Evolutionary conservation across 306 rosid genomes (phyloP), one percentile per base, ranked within the genome.

Genomic region (Abrus precatorius): DNA sequence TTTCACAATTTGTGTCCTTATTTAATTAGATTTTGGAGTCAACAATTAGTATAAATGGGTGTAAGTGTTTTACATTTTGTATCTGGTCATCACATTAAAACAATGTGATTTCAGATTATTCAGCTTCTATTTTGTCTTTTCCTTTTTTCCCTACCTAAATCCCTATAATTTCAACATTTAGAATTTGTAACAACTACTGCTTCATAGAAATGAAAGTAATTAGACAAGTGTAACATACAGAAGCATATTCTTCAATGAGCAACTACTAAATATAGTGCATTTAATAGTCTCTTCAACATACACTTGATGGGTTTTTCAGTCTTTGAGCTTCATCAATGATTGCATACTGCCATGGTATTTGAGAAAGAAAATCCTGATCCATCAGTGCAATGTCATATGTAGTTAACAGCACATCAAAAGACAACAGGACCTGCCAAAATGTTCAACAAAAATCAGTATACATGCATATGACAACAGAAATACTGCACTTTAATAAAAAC

Each of bases 301-400:
- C 99, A 82, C 97, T 95, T 77, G 92, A 88, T 28, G 97, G 92
- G 77, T 95, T 95, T 80, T 95, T 95, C 71, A 95, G 99, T 86
- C 99, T 79, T 78, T 95, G 99, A 75, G 99, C 97, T 89, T 95
- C 99, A 84, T 95, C 97, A 79, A 95, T 89, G 82, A 95, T 85
- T 72, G 95, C 90, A 84, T 88, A 90, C 55, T 89, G 87, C 99
- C 99, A 95, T n/a, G 97, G 90, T 87, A 93, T 89, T 85, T 93
- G 99, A 89, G 94, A 90, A 79, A 95, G 97, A 77, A 95, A 93
- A 86, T 95, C 99, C 81, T 93, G 94, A 85, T 95, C 99, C 79
- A 85, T 84, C 93, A 93, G 65, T 49, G 91, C 95, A 20, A 91
- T 91, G 83, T 95, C 97, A 83, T 95, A 93, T 14, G 99, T 87